phyloP scores from a whole-genome alignment of 2,329 filamentous ascomycete genomes.

The Aspergillus transmontanensis region DNA sequence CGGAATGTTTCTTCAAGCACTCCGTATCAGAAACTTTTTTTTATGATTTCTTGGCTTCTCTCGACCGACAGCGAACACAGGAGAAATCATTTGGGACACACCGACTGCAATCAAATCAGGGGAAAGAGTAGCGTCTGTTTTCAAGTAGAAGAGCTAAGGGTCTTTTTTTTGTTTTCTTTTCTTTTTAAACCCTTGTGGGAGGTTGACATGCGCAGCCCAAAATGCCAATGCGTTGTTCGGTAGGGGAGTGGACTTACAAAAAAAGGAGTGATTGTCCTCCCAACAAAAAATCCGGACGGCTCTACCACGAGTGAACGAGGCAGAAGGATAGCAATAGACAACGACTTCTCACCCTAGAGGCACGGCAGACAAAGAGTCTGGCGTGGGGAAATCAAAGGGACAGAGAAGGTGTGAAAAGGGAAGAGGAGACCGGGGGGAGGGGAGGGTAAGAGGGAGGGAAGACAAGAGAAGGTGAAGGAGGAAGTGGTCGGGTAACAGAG shows the following conservation, averaged over 20 bases:
- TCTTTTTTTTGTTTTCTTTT: not conserved
- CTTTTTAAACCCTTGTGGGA: not conserved
- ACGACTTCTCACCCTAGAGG: conserved; percentile 25
- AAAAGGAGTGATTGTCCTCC: conserved; percentile 27
- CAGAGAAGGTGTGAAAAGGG: conserved; percentile 28
- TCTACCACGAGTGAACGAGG: conserved; percentile 42
- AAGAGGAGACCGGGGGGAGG: conserved; percentile 17
- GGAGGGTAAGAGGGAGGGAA: conserved; percentile 25
- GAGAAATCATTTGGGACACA: conserved; percentile 1
- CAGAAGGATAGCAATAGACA: conserved; percentile 23
- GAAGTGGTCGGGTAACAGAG: conserved; percentile 17
- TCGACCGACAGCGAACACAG: conserved; percentile 5
- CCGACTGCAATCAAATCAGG: not conserved
- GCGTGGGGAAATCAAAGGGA: conserved; percentile 23
- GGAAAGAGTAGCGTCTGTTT: not conserved
- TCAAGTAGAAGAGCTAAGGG: not conserved
- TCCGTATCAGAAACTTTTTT: conserved; percentile 16
- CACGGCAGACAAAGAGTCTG: conserved; percentile 26
- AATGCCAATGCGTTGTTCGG: conserved; percentile 13
- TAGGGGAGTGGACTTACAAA: conserved; percentile 28
- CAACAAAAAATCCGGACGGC: conserved; percentile 19
- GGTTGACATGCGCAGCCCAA: conserved; percentile 3
- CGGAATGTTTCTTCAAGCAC: conserved; percentile 9
- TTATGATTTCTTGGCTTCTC: conserved; percentile 12
- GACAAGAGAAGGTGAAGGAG: conserved; percentile 18